A percentile compares a stretch with the other conserved stretches of the same genome.
Evolutionary conservation across 257 asterid genomes (phyloP).

Genomic region (Lycium ferocissimum): DNA sequence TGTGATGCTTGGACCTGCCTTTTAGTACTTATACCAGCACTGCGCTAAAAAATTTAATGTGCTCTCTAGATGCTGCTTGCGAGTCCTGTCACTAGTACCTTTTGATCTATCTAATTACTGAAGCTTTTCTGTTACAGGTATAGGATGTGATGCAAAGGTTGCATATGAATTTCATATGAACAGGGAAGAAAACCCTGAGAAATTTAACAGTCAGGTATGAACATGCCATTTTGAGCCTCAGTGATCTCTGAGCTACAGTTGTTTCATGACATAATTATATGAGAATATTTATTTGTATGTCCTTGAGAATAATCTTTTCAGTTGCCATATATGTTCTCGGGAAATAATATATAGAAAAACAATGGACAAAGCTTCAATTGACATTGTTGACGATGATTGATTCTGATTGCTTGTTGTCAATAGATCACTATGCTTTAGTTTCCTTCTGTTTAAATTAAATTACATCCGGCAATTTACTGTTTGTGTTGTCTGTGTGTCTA

Average conservation of each 20-base stretch:
- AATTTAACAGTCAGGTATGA: slow-evolving; percentile 76
- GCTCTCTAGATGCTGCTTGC: not conserved
- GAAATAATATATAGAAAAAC: not conserved
- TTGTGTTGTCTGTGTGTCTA: slow-evolving; percentile 36
- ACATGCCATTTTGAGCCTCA: slow-evolving; percentile 24
- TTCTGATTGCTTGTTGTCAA: slow-evolving; percentile 7
- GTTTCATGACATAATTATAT: slow-evolving; percentile 6
- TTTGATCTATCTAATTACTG: slow-evolving; percentile 27
- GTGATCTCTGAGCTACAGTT: slow-evolving; percentile 20
- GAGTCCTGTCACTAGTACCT: not conserved
- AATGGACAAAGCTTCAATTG: slow-evolving; percentile 1
- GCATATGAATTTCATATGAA: slow-evolving; percentile 81
- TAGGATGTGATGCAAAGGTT: slow-evolving; percentile 92
- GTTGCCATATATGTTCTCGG: not conserved
- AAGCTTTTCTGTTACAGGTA: slow-evolving; percentile 54
- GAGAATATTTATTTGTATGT: not conserved
- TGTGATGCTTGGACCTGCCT: slow-evolving; percentile 19
- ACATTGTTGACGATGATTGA: not conserved
- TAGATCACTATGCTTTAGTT: slow-evolving; percentile 20
- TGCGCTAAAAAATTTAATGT: not conserved
- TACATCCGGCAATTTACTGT: slow-evolving; percentile 30
- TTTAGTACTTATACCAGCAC: slow-evolving; percentile 1
- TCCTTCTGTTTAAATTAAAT: slow-evolving; percentile 18
- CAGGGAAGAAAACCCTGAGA: slow-evolving; percentile 82
- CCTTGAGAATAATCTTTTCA: not conserved